Evolutionary conservation across 75 land plant genomes (phyloP).

Genomic region (Sequoia sempervirens): DNA sequence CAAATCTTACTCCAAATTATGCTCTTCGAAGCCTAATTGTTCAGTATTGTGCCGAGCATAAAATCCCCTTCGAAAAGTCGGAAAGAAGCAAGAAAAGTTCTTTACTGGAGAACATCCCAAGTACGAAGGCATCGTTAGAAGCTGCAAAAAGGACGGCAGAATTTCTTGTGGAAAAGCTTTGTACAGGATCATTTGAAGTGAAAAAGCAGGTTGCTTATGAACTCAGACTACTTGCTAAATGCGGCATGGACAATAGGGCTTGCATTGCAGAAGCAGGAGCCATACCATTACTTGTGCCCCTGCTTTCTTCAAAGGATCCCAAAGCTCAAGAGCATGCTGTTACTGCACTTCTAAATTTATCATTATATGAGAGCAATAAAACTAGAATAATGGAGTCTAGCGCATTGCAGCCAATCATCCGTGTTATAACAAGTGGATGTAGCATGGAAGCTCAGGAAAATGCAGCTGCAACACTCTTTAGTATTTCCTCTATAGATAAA

Average conservation of each 20-base stretch:
- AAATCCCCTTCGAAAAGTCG: slow-evolving; percentile 17
- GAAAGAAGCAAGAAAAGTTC: slow-evolving; percentile 18
- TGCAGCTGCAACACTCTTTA: slow-evolving; percentile 74
- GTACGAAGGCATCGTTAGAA: slow-evolving; percentile 45
- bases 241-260: slow-evolving; percentile 58
- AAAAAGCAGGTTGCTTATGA: slow-evolving; percentile 61
- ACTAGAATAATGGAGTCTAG: slow-evolving; percentile 48
- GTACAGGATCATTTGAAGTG: slow-evolving; percentile 45
- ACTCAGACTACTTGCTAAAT: slow-evolving; percentile 68
- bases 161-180: slow-evolving; percentile 58
- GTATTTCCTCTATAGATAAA: slow-evolving; percentile 58
- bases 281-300: slow-evolving; percentile 54
- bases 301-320: slow-evolving; percentile 47
- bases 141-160: slow-evolving; percentile 60
- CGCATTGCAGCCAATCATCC: slow-evolving; percentile 46
- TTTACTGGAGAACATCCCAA: slow-evolving; percentile 39
- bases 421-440: slow-evolving; percentile 39
- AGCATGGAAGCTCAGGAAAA: slow-evolving; percentile 71
- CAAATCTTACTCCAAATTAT: slow-evolving; percentile 57
- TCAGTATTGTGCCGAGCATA: slow-evolving; percentile 69
- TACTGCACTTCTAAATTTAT: slow-evolving; percentile 70
- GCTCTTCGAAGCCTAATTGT: slow-evolving; percentile 55
- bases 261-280: slow-evolving; percentile 77
- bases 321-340: slow-evolving; percentile 68
- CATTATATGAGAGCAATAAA: slow-evolving; percentile 64